Evolutionary conservation across 192 early-diverging fungal species (phyloP), one percentile per base, ranked within the genome.

Genomic region (Spizellomyces sp.): DNA sequence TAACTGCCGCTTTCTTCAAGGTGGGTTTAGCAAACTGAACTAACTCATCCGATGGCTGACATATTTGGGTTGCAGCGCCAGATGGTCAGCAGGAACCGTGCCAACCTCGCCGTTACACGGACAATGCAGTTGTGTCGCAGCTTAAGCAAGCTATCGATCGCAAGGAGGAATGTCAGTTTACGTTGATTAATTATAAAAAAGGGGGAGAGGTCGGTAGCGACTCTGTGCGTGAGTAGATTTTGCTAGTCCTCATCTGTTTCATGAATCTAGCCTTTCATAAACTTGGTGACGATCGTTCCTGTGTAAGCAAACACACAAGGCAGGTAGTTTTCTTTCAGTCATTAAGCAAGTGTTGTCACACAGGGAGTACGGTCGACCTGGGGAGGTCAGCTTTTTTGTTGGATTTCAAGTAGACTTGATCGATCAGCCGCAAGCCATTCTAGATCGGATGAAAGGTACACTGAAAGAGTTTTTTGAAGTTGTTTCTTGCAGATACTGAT

Each of bases 321-420:
- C 47, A 42, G 1, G 15, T n/a, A 47, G 15, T 47, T 4, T 22
- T 45, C 9, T 64, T 9, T 46, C 45, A 1, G 0, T 61, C 14
- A 36, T 22, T 45, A 45, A n/a, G 17, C 36, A 61, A 61, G 59
- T 36, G 10, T 79, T 78, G 45, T 69, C 45, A 36, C 5, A 45
- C 46, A 70, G 69, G 8, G 70, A 72, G 45, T 45, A 66, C 4
- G 76, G 86, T 5, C 76, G 74, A 9, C 73, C 77, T 2, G 58
- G 63, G 44, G 88, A 87, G 12, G 76, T 90, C 43, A 79, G 81
- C 52, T 87, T 80, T 55, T 89, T 84, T 80, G 85, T 91, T 50
- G 90, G 90, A 8, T 82, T 91, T 54, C 88, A 89, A 68, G 80
- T 90, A 8, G 90, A 91, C 64, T 68, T 91, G 22, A 83, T 91